Evolutionary conservation across 495 filamentous ascomycete species (phyloP), one percentile per base, ranked within the genome.

Genomic region (Venustampulla echinocandica): DNA sequence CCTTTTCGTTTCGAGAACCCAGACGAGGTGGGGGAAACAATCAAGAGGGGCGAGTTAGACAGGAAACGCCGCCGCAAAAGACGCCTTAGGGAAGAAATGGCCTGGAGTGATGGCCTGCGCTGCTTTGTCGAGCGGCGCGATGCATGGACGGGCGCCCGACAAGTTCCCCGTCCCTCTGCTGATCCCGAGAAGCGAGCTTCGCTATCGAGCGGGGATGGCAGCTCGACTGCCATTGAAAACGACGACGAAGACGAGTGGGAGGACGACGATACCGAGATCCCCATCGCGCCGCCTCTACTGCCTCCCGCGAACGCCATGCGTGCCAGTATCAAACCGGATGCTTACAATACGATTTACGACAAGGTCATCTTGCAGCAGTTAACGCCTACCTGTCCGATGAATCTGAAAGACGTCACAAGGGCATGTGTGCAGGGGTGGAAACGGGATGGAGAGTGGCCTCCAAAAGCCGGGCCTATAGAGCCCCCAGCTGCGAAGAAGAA

Each of bases 391-490:
- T 79, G 93, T 9, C 92, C 92, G 13, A 81, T 98, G 48, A 95
- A 95, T 55, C 76, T 98, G 4, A 62, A 70, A 25, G 84, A 93
- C 56, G 74, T 96, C 58, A 79, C 82, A 18, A 73, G 79, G n/a
- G 76, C 85, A 22, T 81, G 90, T 55, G 89, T 97, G 2, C 74
- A 82, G 32, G 92, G 92, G 24, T 97, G 92, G 92, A 90, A 93
- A 62, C 74, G 83, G 34, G 89, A 93, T 58, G 92, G 88, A 15
- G 84, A 94, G 59, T 98, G 92, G 92, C 92, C 92, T 1, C 87
- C 90, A 15, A 83, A 81, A 54, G 39, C 63, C 0, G 59, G 57
- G 2, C 62, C 62, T 21, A 55, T 64, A 0, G 62, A 67, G 18
- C n/a, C n/a, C n/a, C 54, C 69, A 3, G 42, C 45, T n/a, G 19